A percentile compares a stretch with the other conserved stretches of the same genome.
Evolutionary conservation across 2,329 filamentous ascomycete genomes (phyloP).

Genomic region (Talaromyces sp.): DNA sequence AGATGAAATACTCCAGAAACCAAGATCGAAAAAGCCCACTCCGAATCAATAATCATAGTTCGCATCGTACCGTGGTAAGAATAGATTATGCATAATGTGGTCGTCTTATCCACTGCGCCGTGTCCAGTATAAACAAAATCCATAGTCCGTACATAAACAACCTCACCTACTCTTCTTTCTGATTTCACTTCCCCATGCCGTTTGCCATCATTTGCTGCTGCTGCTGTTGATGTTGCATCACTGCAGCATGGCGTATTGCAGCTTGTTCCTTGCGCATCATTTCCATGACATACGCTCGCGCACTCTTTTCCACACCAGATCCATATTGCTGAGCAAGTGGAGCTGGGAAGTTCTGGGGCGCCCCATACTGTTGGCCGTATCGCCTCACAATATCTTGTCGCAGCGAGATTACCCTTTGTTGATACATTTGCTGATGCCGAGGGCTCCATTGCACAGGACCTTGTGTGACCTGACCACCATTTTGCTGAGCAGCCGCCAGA

Average conservation of each 20-base stretch:
- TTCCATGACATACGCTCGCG: conserved; percentile 32
- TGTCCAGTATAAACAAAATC: neutral
- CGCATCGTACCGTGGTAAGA: neutral
- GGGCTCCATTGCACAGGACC: conserved; percentile 24
- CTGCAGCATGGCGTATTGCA: conserved; percentile 19
- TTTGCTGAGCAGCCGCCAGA: conserved; percentile 32
- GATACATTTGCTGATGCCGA: conserved; percentile 32
- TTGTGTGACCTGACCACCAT: conserved; percentile 29
- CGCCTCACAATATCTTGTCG: conserved; percentile 33
- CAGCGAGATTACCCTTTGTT: conserved; percentile 28
- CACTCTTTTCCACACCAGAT: conserved; percentile 30
- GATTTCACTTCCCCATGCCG: conserved; percentile 30
- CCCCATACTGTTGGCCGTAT: conserved; percentile 33
- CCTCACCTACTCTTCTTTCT: neutral
- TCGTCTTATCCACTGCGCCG: neutral
- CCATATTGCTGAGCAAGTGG: conserved; percentile 33
- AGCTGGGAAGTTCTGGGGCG: conserved; percentile 33
- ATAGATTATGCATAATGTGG: neutral
- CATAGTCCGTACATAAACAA: neutral
- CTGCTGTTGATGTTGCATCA: conserved; percentile 23
- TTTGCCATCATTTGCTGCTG: conserved; percentile 40
- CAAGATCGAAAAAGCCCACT: neutral
- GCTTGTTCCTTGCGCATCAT: conserved; percentile 34
- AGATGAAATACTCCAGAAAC: neutral
- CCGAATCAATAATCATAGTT: conserved; percentile 1